Percentiles rank a stretch among this genome's conserved stretches.
phyloP scores from a whole-genome alignment of 768 basidiomycete genomes.

The Boletus sp. region DNA sequence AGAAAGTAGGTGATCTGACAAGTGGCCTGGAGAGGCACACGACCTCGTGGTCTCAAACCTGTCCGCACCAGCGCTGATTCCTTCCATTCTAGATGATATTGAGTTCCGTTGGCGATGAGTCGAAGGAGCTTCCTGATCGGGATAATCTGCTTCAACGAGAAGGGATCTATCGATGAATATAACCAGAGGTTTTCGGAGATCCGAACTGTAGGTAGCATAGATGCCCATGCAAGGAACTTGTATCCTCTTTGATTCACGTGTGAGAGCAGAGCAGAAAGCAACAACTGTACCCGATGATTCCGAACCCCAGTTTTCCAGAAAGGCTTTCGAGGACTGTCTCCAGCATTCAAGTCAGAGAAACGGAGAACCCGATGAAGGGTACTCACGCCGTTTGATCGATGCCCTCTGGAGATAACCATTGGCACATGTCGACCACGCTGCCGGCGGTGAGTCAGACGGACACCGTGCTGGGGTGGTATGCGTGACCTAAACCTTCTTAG shows the following conservation, averaged over 20 bases:
- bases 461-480: neutral
- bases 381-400: slow-evolving; percentile 1
- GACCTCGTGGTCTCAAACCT: slow-evolving; percentile 21
- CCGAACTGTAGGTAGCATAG: neutral
- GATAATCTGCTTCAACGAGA: neutral
- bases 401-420: slow-evolving; percentile 12
- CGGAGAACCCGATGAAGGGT: neutral
- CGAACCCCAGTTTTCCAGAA: neutral
- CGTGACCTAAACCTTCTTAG: neutral
- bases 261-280: neutral
- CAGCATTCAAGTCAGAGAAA: neutral
- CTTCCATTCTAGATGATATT: slow-evolving; percentile 24
- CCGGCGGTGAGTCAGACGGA: neutral
- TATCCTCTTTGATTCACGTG: neutral
- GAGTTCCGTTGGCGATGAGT: slow-evolving; percentile 7
- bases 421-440: slow-evolving; percentile 17
- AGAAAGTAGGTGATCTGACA: slow-evolving; percentile 5
- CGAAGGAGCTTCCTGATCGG: slow-evolving; percentile 10
- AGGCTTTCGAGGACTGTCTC: neutral
- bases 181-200: slow-evolving; percentile 5
- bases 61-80: neutral
- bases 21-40: slow-evolving; percentile 7
- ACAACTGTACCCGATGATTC: neutral
- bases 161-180: neutral
- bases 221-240: neutral